A percentile compares a stretch with the other conserved stretches of the same genome.
These are phyloP conservation scores for Gracilaria vermiculophylla DNA, from an alignment of 23 red algal species.

Conservation along the genomic window DNA sequence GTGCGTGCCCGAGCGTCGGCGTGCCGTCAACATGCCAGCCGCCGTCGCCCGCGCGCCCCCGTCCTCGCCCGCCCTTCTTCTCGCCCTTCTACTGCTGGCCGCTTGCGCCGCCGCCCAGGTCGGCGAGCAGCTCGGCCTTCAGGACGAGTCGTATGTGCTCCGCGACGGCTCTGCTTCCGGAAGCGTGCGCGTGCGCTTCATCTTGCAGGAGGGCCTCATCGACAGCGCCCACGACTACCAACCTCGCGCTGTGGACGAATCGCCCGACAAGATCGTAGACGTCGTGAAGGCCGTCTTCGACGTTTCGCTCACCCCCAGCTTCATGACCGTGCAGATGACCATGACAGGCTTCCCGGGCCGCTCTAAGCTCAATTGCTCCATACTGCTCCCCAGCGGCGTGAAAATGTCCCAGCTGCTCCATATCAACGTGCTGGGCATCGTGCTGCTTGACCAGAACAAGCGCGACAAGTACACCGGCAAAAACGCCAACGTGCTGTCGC, in stretches of 20 bases:
- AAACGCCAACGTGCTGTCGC: not conserved
- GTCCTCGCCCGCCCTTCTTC: not conserved
- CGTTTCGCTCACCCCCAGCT: not conserved
- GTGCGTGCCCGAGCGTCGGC: not conserved
- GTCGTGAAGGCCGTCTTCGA: not conserved
- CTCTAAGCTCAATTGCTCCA: not conserved
- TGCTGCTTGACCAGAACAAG: not conserved
- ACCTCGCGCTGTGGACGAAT: not conserved
- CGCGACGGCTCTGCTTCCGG: not conserved
- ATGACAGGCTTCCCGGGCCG: not conserved
- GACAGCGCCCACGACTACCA: not conserved
- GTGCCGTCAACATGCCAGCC: not conserved
- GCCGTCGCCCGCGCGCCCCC: not conserved
- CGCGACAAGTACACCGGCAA: not conserved
- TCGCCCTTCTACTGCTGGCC: not conserved
- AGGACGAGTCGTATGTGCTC: not conserved
- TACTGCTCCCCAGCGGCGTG: not conserved
- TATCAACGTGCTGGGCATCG: slow-evolving; percentile 1
- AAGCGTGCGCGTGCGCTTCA: not conserved
- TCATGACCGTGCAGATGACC: not conserved
- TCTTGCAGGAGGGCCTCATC: not conserved
- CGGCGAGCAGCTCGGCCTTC: not conserved
- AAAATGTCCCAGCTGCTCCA: too few species aligned
- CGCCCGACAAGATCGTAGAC: not conserved
- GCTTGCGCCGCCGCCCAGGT: not conserved